These are phyloP conservation scores for Gillenia trifoliata DNA, from an alignment of 306 rosid species.

Conservation along the genomic window DNA sequence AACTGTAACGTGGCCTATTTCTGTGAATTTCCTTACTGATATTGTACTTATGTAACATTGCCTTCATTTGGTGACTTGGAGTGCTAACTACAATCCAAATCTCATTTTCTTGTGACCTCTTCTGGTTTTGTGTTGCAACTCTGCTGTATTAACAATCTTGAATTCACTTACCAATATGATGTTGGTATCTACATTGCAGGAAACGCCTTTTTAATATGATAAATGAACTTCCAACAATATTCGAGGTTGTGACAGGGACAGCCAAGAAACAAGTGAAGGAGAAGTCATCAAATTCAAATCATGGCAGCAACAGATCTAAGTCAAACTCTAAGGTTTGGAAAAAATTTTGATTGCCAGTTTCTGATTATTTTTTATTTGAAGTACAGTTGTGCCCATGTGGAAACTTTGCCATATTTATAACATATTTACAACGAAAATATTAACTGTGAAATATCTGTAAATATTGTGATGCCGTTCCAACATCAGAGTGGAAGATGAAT, in stretches of 20 bases:
- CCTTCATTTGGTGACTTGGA: neutral
- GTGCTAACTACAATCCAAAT: neutral
- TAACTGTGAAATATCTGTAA: neutral
- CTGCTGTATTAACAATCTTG: constrained; percentile 7
- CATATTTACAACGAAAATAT: neutral
- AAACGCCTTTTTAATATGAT: constrained; percentile 70
- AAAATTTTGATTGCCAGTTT: neutral
- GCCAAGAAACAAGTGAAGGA: constrained; percentile 73
- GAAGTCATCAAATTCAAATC: constrained; percentile 62
- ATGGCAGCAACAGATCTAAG: constrained; percentile 63
- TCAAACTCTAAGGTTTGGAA: constrained; percentile 58
- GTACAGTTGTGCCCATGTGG: neutral
- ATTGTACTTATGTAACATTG: neutral
- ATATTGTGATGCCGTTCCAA: neutral
- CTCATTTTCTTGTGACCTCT: neutral
- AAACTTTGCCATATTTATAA: neutral
- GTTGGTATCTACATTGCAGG: constrained; percentile 44
- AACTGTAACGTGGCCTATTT: too few species aligned
- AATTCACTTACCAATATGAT: neutral
- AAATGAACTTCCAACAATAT: constrained; percentile 84
- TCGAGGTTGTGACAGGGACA: constrained; percentile 64
- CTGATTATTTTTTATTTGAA: neutral
- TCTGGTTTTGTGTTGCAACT: neutral
- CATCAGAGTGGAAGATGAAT: neutral
- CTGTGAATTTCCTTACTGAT: neutral